A percentile compares a stretch with the other conserved stretches of the same genome.
phyloP scores from a whole-genome alignment of 2,329 filamentous ascomycete species.

The Aspergillus fijiensis region DNA sequence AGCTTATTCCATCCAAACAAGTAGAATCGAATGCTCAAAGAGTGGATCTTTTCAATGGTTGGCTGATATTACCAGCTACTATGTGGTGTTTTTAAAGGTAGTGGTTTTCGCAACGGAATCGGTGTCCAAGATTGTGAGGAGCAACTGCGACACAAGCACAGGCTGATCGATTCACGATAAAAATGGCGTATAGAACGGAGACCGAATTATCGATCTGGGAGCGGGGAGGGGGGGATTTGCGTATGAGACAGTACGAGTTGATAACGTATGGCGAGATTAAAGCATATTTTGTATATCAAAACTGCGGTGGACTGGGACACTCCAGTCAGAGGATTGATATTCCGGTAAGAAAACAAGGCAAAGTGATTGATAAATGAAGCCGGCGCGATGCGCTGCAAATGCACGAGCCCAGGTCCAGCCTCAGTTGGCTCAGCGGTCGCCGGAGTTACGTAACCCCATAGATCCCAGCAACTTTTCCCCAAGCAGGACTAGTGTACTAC shows the following conservation, averaged over 20 bases:
- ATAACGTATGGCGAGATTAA: not conserved
- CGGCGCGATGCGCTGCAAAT: slow-evolving; percentile 22
- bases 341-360: not conserved
- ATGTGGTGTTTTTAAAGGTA: not conserved
- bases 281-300: not conserved
- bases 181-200: not conserved
- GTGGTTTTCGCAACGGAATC: not conserved
- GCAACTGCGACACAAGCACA: not conserved
- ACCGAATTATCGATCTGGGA: not conserved
- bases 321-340: not conserved
- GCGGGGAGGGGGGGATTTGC: not conserved
- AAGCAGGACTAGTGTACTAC: not conserved
- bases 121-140: not conserved
- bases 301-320: not conserved
- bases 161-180: not conserved
- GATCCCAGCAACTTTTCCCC: not conserved
- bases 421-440: slow-evolving; percentile 19
- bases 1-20: not conserved
- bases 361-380: slow-evolving; percentile 8
- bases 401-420: slow-evolving; percentile 19
- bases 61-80: not conserved
- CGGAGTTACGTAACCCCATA: too few relatives aligned
- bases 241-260: not conserved
- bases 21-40: not conserved
- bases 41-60: not conserved